Evolutionary conservation across 108 stramenopile genomes (phyloP).

Genomic region (Discostella stelligeroides): DNA sequence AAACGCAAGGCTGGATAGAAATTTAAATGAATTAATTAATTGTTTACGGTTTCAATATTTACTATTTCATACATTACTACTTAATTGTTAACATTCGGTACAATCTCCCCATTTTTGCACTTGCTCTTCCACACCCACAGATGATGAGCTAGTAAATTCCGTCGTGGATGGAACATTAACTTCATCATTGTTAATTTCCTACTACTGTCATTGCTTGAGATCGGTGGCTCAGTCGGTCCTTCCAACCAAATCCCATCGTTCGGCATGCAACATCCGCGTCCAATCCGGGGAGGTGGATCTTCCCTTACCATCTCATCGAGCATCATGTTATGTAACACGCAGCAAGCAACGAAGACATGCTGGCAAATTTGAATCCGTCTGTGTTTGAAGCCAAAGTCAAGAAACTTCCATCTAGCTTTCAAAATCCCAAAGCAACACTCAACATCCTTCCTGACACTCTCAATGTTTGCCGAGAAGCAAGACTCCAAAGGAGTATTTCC

Average conservation of each 20-base stretch:
- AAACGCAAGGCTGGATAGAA: neutral
- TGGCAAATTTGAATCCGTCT: slow-evolving; percentile 6
- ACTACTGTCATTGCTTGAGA: neutral
- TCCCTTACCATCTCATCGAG: slow-evolving; percentile 5
- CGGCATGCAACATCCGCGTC: neutral
- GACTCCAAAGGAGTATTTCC: neutral
- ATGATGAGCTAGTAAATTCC: slow-evolving; percentile 2
- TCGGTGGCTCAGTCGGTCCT: neutral
- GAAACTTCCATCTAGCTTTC: slow-evolving; percentile 24
- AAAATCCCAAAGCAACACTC: slow-evolving; percentile 46
- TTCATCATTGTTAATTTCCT: neutral
- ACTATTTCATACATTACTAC: too few relatives aligned
- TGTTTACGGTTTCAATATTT: too few relatives aligned
- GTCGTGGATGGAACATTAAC: neutral
- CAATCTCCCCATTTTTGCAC: slow-evolving; percentile 1
- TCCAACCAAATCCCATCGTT: neutral
- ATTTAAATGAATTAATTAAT: too few relatives aligned
- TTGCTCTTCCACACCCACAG: neutral
- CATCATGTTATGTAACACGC: slow-evolving; percentile 40
- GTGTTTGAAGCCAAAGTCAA: slow-evolving; percentile 22
- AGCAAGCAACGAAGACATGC: slow-evolving; percentile 20
- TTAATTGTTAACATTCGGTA: neutral
- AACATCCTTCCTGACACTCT: slow-evolving; percentile 59
- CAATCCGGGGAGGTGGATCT: neutral
- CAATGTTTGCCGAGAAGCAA: slow-evolving; percentile 24